Evolutionary conservation across 192 early-diverging fungal species (phyloP).

Genomic region (Lobosporangium transversale): DNA sequence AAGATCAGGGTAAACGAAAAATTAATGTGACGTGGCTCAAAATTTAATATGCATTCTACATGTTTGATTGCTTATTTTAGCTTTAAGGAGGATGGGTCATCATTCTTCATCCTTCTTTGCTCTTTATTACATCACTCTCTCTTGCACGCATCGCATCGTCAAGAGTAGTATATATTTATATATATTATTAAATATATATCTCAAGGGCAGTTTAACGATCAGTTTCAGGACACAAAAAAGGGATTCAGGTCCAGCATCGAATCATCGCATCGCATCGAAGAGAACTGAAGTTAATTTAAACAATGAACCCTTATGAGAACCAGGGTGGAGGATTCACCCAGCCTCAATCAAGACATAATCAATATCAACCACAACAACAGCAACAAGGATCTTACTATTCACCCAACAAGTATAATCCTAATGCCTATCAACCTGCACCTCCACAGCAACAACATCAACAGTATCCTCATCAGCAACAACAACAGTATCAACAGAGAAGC

Average conservation of each 20-base stretch:
- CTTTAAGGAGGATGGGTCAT: not conserved
- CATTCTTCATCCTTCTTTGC: conserved; percentile 11
- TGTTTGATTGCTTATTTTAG: not conserved
- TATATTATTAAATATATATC: no score
- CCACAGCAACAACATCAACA: conserved; percentile 30
- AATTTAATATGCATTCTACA: no score
- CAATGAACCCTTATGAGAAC: conserved; percentile 48
- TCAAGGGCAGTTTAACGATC: no score
- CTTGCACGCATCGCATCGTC: not conserved
- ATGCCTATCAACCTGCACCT: conserved; percentile 29
- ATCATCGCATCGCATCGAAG: no score
- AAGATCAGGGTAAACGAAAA: conserved; percentile 1
- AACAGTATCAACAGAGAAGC: conserved; percentile 31
- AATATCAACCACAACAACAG: conserved; percentile 22
- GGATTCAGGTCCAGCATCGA: no score
- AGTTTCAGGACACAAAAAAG: not conserved
- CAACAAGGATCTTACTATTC: conserved; percentile 15
- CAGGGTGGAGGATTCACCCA: conserved; percentile 36
- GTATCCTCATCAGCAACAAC: conserved; percentile 18
- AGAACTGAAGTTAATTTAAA: no score
- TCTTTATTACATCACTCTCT: not conserved
- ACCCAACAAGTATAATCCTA: conserved; percentile 24
- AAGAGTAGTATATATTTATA: not conserved
- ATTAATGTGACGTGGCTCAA: conserved; percentile 17
- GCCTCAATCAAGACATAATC: conserved; percentile 41